A percentile compares a stretch with the other conserved stretches of the same genome.
phyloP scores from a whole-genome alignment of 805 yeast species.

The Pichia eremophila region DNA sequence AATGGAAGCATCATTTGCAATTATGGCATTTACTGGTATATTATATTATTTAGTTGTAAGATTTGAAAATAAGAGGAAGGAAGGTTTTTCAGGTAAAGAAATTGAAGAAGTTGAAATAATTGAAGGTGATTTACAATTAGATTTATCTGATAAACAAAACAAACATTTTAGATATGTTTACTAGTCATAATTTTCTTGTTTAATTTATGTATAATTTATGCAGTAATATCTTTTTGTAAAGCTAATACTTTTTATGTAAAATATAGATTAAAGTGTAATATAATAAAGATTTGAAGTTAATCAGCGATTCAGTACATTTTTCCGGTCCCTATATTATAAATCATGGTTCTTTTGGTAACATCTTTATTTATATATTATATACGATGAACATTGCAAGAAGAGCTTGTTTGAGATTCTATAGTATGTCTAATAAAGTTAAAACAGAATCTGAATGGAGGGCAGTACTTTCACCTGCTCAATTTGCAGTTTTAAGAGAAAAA shows the following conservation, averaged over 20 bases:
- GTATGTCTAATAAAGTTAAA: slow-evolving; percentile 6
- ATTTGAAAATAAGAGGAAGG: slow-evolving; percentile 27
- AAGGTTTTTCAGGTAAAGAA: not conserved
- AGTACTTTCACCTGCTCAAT: slow-evolving; percentile 63
- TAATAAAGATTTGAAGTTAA: too few species aligned
- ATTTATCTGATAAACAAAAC: slow-evolving; percentile 22
- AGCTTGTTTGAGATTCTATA: not conserved
- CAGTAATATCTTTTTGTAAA: too few species aligned
- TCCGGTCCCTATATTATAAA: too few species aligned
- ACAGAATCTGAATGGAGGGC: slow-evolving; percentile 72
- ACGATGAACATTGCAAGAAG: not conserved
- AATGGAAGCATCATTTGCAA: slow-evolving; percentile 27
- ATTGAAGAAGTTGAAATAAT: slow-evolving; percentile 13
- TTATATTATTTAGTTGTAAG: slow-evolving; percentile 27
- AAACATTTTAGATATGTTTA: slow-evolving; percentile 19
- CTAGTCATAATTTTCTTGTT: not conserved
- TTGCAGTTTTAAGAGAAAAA: slow-evolving; percentile 63
- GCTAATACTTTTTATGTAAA: too few species aligned
- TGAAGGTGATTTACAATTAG: slow-evolving; percentile 21
- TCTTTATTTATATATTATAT: not conserved
- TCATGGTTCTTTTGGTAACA: too few species aligned
- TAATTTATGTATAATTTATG: too few species aligned
- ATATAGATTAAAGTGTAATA: too few species aligned
- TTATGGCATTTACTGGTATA: slow-evolving; percentile 21
- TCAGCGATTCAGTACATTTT: too few species aligned